Percentiles rank a stretch among this genome's conserved stretches.
Evolutionary conservation across 2,329 filamentous ascomycete genomes (phyloP).

Genomic region (Clonostachys byssicola): DNA sequence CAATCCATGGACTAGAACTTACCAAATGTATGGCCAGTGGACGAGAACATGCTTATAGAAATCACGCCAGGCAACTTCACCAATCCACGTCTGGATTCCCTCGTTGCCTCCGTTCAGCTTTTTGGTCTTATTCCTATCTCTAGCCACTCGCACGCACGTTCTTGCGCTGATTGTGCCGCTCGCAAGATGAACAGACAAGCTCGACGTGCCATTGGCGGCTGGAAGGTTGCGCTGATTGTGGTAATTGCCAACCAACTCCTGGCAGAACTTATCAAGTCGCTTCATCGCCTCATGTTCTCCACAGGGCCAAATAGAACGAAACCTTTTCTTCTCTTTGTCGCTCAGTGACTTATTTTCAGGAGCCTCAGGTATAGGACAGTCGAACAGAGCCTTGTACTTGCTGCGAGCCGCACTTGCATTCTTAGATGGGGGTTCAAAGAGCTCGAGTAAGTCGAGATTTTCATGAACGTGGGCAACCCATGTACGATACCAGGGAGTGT

Average conservation of each 20-base stretch:
- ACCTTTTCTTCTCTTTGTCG: slow-evolving; percentile 52
- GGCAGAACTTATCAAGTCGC: slow-evolving; percentile 63
- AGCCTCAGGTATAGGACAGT: slow-evolving; percentile 52
- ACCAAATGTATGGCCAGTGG: slow-evolving; percentile 81
- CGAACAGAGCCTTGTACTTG: slow-evolving; percentile 53
- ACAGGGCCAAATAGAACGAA: slow-evolving; percentile 63
- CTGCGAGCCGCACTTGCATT: slow-evolving; percentile 27
- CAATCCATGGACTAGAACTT: slow-evolving; percentile 14
- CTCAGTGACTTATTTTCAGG: slow-evolving; percentile 60
- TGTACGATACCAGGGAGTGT: slow-evolving; percentile 73
- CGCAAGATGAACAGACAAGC: slow-evolving; percentile 69
- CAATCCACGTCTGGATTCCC: slow-evolving; percentile 72
- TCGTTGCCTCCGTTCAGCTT: slow-evolving; percentile 62
- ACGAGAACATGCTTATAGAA: slow-evolving; percentile 86
- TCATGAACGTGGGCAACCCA: slow-evolving; percentile 73
- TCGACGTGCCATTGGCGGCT: slow-evolving; percentile 56
- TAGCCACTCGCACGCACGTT: slow-evolving; percentile 61
- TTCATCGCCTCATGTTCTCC: slow-evolving; percentile 69
- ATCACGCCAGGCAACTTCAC: slow-evolving; percentile 81
- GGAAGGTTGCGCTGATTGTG: slow-evolving; percentile 63
- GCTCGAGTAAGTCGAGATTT: slow-evolving; percentile 62
- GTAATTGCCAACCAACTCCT: slow-evolving; percentile 59
- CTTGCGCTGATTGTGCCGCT: slow-evolving; percentile 63
- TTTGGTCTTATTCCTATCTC: slow-evolving; percentile 57
- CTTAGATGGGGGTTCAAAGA: slow-evolving; percentile 43